Percentiles rank a stretch among this genome's conserved stretches.
phyloP scores from a whole-genome alignment of 805 yeast genomes.

The Saturnispora besseyi region DNA sequence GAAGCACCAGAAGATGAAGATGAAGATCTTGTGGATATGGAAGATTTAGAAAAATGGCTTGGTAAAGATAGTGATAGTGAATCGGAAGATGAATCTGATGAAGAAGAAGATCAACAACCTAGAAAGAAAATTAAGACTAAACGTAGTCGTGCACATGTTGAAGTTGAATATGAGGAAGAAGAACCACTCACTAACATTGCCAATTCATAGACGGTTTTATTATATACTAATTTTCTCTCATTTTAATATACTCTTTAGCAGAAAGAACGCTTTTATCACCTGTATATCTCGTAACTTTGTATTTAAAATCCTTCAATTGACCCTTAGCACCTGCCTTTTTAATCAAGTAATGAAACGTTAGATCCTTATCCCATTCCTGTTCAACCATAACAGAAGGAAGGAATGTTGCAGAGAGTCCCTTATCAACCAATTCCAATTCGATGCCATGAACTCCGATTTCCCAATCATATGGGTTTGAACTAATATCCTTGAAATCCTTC shows the following conservation, averaged over 20 bases:
- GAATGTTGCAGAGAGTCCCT: slow-evolving; percentile 57
- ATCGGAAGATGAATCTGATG: slow-evolving; percentile 23
- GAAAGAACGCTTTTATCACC: slow-evolving; percentile 36
- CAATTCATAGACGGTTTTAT: slow-evolving; percentile 3
- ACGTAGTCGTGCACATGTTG: slow-evolving; percentile 55
- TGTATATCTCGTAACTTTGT: slow-evolving; percentile 46
- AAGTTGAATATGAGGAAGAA: slow-evolving; percentile 68
- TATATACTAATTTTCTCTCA: background rate
- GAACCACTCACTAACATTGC: slow-evolving; percentile 28
- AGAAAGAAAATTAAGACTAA: slow-evolving; percentile 49
- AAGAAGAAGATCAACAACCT: slow-evolving; percentile 28
- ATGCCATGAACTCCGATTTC: slow-evolving; percentile 76
- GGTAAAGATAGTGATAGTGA: slow-evolving; percentile 29
- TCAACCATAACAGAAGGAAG: slow-evolving; percentile 86
- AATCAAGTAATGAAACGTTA: slow-evolving; percentile 64
- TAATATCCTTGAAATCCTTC: slow-evolving; percentile 44
- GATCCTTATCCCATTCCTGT: slow-evolving; percentile 68
- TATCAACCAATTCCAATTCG: slow-evolving; percentile 4
- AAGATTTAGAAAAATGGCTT: slow-evolving; percentile 86
- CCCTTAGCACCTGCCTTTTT: slow-evolving; percentile 53
- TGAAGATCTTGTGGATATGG: slow-evolving; percentile 85
- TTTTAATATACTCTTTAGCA: slow-evolving; percentile 1
- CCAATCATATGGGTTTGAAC: slow-evolving; percentile 58
- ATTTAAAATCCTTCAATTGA: slow-evolving; percentile 6
- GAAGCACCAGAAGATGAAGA: slow-evolving; percentile 86